Conservation (phyloP, 1,139 yeast species). For the Yamadazyma triangularis region DNA sequence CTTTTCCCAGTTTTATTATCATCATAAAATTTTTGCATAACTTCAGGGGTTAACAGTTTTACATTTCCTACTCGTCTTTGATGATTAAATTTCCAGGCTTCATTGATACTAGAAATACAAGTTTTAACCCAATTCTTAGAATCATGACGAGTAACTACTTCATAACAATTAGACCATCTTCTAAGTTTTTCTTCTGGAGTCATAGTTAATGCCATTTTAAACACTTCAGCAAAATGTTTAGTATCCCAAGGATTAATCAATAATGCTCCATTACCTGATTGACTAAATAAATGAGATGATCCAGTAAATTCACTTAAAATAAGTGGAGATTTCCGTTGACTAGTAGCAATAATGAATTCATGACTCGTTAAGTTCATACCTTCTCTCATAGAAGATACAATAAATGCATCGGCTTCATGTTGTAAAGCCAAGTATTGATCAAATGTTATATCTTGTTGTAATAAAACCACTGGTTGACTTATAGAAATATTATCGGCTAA, state of each 20-base stretch:
- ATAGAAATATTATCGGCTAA: conserved; percentile 66
- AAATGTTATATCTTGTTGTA: conserved; percentile 85
- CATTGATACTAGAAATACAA: conserved; percentile 52
- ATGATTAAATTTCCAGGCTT: conserved; percentile 60
- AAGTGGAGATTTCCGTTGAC: conserved; percentile 71
- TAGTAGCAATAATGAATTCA: conserved; percentile 80
- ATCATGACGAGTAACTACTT: conserved; percentile 60
- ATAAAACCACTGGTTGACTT: conserved; percentile 80
- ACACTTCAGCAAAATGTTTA: conserved; percentile 57
- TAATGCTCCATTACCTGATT: conserved; percentile 58
- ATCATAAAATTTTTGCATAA: conserved; percentile 35
- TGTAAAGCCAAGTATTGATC: conserved; percentile 85
- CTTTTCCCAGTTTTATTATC: conserved; percentile 35
- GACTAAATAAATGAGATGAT: conserved; percentile 67
- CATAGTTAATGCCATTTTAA: conserved; percentile 64
- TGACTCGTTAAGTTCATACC: conserved; percentile 97
- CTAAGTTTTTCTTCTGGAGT: conserved; percentile 46
- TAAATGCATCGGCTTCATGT: conserved; percentile 81
- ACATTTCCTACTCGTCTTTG: conserved; percentile 22
- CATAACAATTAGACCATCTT: conserved; percentile 61
- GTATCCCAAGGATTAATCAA: conserved; percentile 91
- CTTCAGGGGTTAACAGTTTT: conserved; percentile 21
- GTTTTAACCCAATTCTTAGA: conserved; percentile 70
- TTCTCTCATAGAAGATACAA: conserved; percentile 89
- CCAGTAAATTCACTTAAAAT: conserved; percentile 93